These are phyloP conservation scores for Mrakiaceae sp. DNA, from an alignment of 1,284 basidiomycete species.

Conservation along the genomic window DNA sequence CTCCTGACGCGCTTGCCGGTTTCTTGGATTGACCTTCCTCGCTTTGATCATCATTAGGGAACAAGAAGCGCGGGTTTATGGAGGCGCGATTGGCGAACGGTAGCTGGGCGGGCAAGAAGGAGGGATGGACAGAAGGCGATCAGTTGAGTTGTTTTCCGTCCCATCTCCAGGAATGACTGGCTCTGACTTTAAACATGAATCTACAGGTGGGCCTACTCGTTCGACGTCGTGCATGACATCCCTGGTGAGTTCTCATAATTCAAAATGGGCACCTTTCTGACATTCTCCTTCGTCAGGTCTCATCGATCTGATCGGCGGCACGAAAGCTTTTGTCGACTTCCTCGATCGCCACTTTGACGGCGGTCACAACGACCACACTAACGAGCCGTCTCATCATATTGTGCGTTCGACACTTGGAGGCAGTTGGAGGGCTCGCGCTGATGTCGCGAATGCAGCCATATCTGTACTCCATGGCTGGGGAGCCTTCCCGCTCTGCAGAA, in stretches of 20 bases:
- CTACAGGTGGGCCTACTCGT: slow-evolving; percentile 56
- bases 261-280: background rate
- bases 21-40: too few species aligned
- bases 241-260: slow-evolving; percentile 23
- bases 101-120: slow-evolving; percentile 55
- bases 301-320: slow-evolving; percentile 54
- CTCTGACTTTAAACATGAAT: too few species aligned
- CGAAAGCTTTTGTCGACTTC: slow-evolving; percentile 50
- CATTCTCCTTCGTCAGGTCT: slow-evolving; percentile 38
- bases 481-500: slow-evolving; percentile 56
- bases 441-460: slow-evolving; percentile 42
- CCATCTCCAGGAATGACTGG: too few species aligned
- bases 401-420: background rate
- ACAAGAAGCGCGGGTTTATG: slow-evolving; percentile 63
- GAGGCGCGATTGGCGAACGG: slow-evolving; percentile 60
- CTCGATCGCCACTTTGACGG: slow-evolving; percentile 66
- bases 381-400: slow-evolving; percentile 45
- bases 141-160: slow-evolving; percentile 30
- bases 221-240: slow-evolving; percentile 52
- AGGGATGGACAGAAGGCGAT: slow-evolving; percentile 72
- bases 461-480: slow-evolving; percentile 58
- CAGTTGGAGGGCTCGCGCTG: too few species aligned
- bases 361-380: slow-evolving; percentile 71
- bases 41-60: slow-evolving; percentile 27
- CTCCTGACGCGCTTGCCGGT: too few species aligned